Conservation (phyloP, 2,329 filamentous ascomycete genomes). For the Pyrenochaeta sp. region DNA sequence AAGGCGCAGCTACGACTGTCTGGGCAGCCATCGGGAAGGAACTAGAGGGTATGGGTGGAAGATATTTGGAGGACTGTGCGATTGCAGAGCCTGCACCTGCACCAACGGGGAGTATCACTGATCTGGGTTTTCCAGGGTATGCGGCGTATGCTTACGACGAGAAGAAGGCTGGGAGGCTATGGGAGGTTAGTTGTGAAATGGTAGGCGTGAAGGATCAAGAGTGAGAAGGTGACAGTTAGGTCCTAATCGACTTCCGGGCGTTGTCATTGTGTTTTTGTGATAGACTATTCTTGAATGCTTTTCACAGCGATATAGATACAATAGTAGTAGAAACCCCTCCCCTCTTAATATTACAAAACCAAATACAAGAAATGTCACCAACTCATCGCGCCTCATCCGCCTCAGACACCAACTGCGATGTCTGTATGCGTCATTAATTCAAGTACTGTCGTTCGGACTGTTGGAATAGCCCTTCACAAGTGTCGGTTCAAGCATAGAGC, state of each 20-base stretch:
- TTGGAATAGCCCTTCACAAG: too few species aligned
- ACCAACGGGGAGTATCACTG: conserved; percentile 10
- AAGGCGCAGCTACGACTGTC: conserved; percentile 60
- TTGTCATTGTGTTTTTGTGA: too few species aligned
- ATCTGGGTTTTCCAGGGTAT: conserved; percentile 28
- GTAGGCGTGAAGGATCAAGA: background rate
- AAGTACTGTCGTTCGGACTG: too few species aligned
- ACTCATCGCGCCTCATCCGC: too few species aligned
- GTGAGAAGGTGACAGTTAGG: background rate
- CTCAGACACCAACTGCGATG: too few species aligned
- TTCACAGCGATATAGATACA: too few species aligned
- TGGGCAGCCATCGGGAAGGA: conserved; percentile 55
- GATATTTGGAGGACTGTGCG: conserved; percentile 53
- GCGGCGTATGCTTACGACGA: conserved; percentile 34
- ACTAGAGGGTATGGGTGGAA: conserved; percentile 58
- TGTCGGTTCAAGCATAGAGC: conserved; percentile 55
- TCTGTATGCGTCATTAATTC: too few species aligned
- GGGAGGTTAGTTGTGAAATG: conserved; percentile 19
- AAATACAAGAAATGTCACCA: too few species aligned
- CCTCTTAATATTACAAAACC: too few species aligned
- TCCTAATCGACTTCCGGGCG: too few species aligned
- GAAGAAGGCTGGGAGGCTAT: conserved; percentile 41
- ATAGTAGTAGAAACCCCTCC: too few species aligned
- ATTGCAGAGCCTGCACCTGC: conserved; percentile 32
- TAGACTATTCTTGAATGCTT: too few species aligned